phyloP scores from a whole-genome alignment of 2,329 filamentous ascomycete genomes.

The Cladosporium cucumerinum region DNA sequence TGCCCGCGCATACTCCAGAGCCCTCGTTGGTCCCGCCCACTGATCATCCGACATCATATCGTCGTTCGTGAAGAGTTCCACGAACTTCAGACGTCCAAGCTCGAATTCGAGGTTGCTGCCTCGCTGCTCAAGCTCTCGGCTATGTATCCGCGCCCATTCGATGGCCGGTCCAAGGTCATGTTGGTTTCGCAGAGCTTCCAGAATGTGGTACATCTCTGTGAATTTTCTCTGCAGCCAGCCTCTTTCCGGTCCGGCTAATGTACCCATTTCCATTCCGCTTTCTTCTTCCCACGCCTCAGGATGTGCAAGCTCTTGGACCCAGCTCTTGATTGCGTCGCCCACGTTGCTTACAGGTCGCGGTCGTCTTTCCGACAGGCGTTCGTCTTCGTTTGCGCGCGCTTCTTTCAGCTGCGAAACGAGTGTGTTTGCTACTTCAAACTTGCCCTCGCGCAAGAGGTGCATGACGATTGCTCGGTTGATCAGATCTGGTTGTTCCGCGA shows the following conservation, averaged over 20 bases:
- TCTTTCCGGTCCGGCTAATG: background rate
- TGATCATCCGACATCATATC: slow-evolving; percentile 40
- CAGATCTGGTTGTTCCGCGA: slow-evolving; percentile 69
- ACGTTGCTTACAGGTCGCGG: slow-evolving; percentile 9
- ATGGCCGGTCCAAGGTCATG: slow-evolving; percentile 81
- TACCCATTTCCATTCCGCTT: slow-evolving; percentile 4
- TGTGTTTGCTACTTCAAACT: slow-evolving; percentile 81
- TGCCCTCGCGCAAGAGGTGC: slow-evolving; percentile 91
- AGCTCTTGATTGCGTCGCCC: slow-evolving; percentile 10
- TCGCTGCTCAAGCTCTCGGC: slow-evolving; percentile 66
- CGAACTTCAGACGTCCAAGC: slow-evolving; percentile 81
- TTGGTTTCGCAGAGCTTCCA: slow-evolving; percentile 68
- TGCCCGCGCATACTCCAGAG: slow-evolving; percentile 70
- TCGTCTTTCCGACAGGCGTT: background rate
- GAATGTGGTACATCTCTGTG: slow-evolving; percentile 83
- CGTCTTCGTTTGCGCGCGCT: slow-evolving; percentile 10
- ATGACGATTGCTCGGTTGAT: slow-evolving; percentile 94
- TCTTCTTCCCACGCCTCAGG: slow-evolving; percentile 16
- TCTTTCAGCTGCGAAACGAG: slow-evolving; percentile 70
- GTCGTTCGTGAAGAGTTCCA: slow-evolving; percentile 75
- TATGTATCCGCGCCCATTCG: slow-evolving; percentile 74
- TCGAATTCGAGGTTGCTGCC: slow-evolving; percentile 96
- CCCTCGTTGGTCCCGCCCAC: slow-evolving; percentile 58
- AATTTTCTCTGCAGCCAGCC: slow-evolving; percentile 72
- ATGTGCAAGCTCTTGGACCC: slow-evolving; percentile 17